These are phyloP conservation scores for Lepiota venenata DNA, from an alignment of 768 basidiomycete species.

Conservation along the genomic window DNA sequence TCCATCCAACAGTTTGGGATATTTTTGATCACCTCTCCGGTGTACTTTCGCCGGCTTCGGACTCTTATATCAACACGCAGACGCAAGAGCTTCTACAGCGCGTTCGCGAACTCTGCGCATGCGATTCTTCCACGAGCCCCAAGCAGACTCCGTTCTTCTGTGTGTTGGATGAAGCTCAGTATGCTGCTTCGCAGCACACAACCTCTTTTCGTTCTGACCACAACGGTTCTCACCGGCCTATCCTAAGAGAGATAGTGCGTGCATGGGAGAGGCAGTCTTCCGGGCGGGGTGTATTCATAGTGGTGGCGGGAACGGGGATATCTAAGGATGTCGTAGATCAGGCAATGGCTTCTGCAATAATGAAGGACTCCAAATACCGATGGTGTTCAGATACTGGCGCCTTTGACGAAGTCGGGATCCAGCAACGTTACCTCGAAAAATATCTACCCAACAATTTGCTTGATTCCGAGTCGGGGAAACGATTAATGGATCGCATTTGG, in stretches of 20 bases:
- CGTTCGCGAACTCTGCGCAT: conserved; percentile 25
- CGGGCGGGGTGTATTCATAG: conserved; percentile 39
- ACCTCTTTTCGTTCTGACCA: conserved; percentile 36
- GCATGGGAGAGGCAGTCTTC: conserved; percentile 36
- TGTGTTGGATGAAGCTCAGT: conserved; percentile 44
- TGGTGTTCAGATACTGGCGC: conserved; percentile 44
- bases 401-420: conserved; percentile 30
- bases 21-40: conserved; percentile 36
- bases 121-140: neutral
- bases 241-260: conserved; percentile 39
- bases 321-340: conserved; percentile 42
- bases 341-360: conserved; percentile 42
- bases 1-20: conserved; percentile 35
- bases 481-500: conserved; percentile 36
- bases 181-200: conserved; percentile 35
- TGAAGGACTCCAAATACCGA: conserved; percentile 43
- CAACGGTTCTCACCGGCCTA: conserved; percentile 31
- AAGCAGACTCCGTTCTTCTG: conserved; percentile 36
- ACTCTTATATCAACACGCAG: conserved; percentile 30
- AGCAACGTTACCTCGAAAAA: conserved; percentile 32
- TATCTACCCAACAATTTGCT: conserved; percentile 33
- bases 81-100: conserved; percentile 29
- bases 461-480: conserved; percentile 22
- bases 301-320: conserved; percentile 43
- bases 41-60: conserved; percentile 29